A percentile compares a stretch with the other conserved stretches of the same genome.
Conservation (phyloP, 2,329 filamentous ascomycete species). For the Pseudogymnoascus sp. region DNA sequence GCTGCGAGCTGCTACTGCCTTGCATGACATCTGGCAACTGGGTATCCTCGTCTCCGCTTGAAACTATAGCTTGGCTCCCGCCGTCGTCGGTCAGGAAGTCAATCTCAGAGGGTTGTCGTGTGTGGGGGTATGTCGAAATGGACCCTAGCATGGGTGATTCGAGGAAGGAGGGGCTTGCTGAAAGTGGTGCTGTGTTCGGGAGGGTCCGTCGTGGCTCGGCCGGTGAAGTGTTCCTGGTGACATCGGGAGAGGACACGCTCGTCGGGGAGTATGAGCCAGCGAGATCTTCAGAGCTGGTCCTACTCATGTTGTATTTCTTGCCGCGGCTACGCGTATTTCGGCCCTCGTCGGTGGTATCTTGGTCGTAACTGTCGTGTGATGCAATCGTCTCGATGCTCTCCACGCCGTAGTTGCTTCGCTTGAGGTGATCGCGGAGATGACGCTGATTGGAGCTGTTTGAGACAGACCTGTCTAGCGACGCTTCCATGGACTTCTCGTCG, state of each 20-base stretch:
- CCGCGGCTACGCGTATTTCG: neutral
- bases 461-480: constrained; percentile 29
- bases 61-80: constrained; percentile 30
- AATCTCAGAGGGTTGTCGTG: constrained; percentile 44
- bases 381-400: constrained; percentile 30
- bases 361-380: constrained; percentile 25
- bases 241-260: constrained; percentile 27
- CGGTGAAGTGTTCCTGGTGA: constrained; percentile 29
- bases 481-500: constrained; percentile 42
- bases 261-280: constrained; percentile 25
- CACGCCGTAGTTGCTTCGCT: constrained; percentile 27
- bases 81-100: constrained; percentile 41
- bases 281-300: constrained; percentile 21
- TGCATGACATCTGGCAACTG: constrained; percentile 37
- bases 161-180: constrained; percentile 39
- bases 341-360: constrained; percentile 19
- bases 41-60: constrained; percentile 27
- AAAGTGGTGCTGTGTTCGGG: constrained; percentile 30
- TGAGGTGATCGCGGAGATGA: constrained; percentile 31
- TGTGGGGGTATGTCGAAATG: constrained; percentile 42
- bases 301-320: constrained; percentile 1
- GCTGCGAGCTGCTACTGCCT: constrained; percentile 57
- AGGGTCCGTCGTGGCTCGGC: constrained; percentile 20
- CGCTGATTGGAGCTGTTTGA: constrained; percentile 23
- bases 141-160: constrained; percentile 36